Conservation (phyloP, 225 moss, liverwort and hornwort genomes). For the Marchantia paleacea region DNA sequence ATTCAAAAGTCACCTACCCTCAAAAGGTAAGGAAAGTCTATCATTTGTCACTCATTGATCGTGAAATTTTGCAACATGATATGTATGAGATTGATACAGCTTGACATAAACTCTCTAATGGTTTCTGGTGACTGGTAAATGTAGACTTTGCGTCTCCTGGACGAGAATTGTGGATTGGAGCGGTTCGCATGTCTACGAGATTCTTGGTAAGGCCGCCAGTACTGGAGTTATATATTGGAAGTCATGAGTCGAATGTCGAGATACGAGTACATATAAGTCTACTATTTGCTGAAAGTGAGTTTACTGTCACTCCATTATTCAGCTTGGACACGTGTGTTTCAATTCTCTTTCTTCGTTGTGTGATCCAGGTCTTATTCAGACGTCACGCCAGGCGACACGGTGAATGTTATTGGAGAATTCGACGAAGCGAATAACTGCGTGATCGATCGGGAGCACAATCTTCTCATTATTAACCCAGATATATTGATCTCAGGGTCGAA, state of each 20-base stretch:
- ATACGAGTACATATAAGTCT: not conserved
- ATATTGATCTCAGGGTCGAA: slow-evolving; percentile 53
- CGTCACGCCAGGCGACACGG: slow-evolving; percentile 51
- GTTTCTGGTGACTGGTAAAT: not conserved
- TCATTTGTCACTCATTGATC: not conserved
- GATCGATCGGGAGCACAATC: slow-evolving; percentile 45
- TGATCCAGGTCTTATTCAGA: slow-evolving; percentile 40
- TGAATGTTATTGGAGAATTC: slow-evolving; percentile 55
- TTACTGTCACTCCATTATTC: not conserved
- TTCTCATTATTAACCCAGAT: slow-evolving; percentile 52
- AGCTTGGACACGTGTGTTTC: not conserved
- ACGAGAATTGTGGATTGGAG: slow-evolving; percentile 37
- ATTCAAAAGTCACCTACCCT: slow-evolving; percentile 9
- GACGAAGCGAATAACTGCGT: slow-evolving; percentile 42
- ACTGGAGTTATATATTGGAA: not conserved
- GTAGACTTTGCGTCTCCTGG: slow-evolving; percentile 43
- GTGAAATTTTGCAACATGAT: not conserved
- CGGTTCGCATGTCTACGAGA: slow-evolving; percentile 40
- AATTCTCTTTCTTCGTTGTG: not conserved
- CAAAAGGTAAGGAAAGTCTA: slow-evolving; percentile 29
- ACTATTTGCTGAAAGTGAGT: not conserved
- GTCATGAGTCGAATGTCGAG: not conserved
- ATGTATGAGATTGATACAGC: not conserved
- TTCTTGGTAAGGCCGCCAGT: slow-evolving; percentile 33
- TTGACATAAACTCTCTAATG: not conserved